Conservation (phyloP, 1,284 basidiomycete species). For the Pisolithus thermaeus region DNA sequence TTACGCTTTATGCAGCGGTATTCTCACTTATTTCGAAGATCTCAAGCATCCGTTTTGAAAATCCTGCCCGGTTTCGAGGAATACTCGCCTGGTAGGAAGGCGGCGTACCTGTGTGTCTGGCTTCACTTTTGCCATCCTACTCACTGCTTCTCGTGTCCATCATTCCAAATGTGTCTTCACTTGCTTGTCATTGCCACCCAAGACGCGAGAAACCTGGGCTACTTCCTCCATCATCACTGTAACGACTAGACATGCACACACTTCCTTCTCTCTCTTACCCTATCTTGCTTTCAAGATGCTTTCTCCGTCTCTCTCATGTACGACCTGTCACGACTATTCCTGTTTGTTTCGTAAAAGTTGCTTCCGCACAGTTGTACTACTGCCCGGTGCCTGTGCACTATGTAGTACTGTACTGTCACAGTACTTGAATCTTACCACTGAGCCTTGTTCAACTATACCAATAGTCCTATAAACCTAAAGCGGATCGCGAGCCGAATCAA, state of each 20-base stretch:
- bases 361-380: slow-evolving; percentile 9
- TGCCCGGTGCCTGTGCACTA: slow-evolving; percentile 8
- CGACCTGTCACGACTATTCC: slow-evolving; percentile 9
- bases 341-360: slow-evolving; percentile 10
- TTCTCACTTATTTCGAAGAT: slow-evolving; percentile 15
- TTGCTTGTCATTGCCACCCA: slow-evolving; percentile 13
- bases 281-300: slow-evolving; percentile 27
- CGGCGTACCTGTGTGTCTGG: slow-evolving; percentile 15
- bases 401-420: slow-evolving; percentile 14
- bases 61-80: slow-evolving; percentile 9
- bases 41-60: slow-evolving; percentile 13
- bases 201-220: slow-evolving; percentile 17
- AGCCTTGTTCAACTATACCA: background rate
- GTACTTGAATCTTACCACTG: slow-evolving; percentile 5
- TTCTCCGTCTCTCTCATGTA: slow-evolving; percentile 18
- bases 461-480: background rate
- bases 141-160: slow-evolving; percentile 18
- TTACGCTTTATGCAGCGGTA: slow-evolving; percentile 31
- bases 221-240: slow-evolving; percentile 39
- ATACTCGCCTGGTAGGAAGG: background rate
- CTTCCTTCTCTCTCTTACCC: slow-evolving; percentile 26
- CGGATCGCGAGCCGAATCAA: background rate
- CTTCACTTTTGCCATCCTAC: slow-evolving; percentile 21
- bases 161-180: slow-evolving; percentile 16
- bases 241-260: slow-evolving; percentile 63